These are phyloP conservation scores for Populus ilicifolia DNA, from an alignment of 345 rosid species.

Conservation along the genomic window DNA sequence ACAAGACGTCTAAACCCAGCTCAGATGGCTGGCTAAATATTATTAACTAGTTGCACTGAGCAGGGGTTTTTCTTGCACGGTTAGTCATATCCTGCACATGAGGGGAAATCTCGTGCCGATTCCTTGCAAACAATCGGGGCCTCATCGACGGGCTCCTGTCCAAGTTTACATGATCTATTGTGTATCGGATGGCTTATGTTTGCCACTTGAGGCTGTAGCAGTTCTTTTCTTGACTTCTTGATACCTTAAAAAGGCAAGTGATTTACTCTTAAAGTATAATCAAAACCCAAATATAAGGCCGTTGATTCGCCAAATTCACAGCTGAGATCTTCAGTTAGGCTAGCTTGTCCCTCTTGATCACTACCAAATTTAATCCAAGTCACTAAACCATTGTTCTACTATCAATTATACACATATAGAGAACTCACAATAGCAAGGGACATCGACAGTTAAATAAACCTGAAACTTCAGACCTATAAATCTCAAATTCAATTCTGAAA, in stretches of 20 bases:
- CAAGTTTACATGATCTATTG: neutral
- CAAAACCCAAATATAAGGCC: neutral
- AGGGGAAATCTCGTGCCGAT: neutral
- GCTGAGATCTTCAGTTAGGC: neutral
- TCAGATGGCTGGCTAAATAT: neutral
- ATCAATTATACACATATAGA: neutral
- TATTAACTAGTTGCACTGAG: neutral
- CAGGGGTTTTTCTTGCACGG: neutral
- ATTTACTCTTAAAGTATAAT: neutral
- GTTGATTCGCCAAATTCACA: neutral
- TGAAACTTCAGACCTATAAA: neutral
- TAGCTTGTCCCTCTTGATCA: neutral
- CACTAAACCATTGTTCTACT: neutral
- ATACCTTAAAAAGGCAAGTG: neutral
- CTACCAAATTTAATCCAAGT: neutral
- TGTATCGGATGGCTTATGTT: neutral
- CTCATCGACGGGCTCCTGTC: neutral
- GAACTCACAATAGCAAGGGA: neutral
- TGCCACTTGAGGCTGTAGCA: neutral
- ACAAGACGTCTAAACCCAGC: neutral
- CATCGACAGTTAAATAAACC: neutral
- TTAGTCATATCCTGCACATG: neutral
- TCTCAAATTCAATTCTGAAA: too few species aligned
- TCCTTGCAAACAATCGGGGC: neutral
- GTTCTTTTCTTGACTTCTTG: neutral